phyloP scores from a whole-genome alignment of 2,329 filamentous ascomycete genomes.

The Penicillium sp. region DNA sequence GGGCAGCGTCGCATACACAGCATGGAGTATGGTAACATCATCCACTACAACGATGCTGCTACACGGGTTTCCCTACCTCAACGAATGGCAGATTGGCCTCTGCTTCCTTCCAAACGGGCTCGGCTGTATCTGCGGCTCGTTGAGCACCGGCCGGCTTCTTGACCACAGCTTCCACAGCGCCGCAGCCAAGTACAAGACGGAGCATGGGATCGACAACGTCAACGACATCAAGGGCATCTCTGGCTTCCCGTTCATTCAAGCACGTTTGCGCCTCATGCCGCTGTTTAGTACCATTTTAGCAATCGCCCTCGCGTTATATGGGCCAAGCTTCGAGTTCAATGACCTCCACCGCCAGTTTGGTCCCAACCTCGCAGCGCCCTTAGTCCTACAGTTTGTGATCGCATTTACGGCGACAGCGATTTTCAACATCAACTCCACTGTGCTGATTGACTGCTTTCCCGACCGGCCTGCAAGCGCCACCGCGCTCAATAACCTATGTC shows the following conservation, averaged over 20 bases:
- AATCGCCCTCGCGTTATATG: slow-evolving; percentile 36
- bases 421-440: slow-evolving; percentile 41
- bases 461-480: slow-evolving; percentile 41
- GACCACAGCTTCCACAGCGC: slow-evolving; percentile 16
- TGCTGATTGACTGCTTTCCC: slow-evolving; percentile 46
- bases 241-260: slow-evolving; percentile 7
- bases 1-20: slow-evolving; percentile 51
- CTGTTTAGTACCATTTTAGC: slow-evolving; percentile 14
- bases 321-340: slow-evolving; percentile 35
- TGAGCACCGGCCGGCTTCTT: slow-evolving; percentile 21
- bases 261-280: slow-evolving; percentile 15
- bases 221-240: not conserved
- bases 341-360: slow-evolving; percentile 9
- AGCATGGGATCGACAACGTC: slow-evolving; percentile 4
- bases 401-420: slow-evolving; percentile 41
- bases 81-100: slow-evolving; percentile 46
- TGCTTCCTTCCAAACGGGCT: slow-evolving; percentile 47
- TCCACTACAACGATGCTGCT: slow-evolving; percentile 48
- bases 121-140: slow-evolving; percentile 33
- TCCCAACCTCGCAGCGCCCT: slow-evolving; percentile 38
- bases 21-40: slow-evolving; percentile 57
- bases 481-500: slow-evolving; percentile 43
- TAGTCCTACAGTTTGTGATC: slow-evolving; percentile 46
- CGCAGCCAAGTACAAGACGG: slow-evolving; percentile 9
- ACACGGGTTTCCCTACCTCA: slow-evolving; percentile 41